These are phyloP conservation scores for Starmerella riodocensis DNA, from an alignment of 805 yeast species.

Conservation along the genomic window DNA sequence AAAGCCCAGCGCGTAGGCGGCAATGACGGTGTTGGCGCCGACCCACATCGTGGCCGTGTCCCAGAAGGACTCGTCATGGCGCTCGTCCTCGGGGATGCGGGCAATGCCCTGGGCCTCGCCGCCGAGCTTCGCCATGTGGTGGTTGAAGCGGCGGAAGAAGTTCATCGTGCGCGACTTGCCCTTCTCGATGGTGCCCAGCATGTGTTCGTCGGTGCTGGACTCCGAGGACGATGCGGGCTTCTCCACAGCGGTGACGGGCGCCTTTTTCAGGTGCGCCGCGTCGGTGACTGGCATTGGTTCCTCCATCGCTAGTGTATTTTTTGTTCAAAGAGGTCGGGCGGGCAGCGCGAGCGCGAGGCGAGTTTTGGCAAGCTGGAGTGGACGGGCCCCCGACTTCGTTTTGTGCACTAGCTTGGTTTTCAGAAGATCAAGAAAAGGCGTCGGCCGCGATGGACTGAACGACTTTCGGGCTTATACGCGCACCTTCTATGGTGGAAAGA, in stretches of 20 bases:
- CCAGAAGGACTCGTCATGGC: slow-evolving; percentile 50
- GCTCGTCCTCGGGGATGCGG: slow-evolving; percentile 64
- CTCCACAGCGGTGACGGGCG: not conserved
- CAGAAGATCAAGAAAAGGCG: too few relatives aligned
- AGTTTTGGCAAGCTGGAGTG: too few relatives aligned
- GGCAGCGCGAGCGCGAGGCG: too few relatives aligned
- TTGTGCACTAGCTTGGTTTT: too few relatives aligned
- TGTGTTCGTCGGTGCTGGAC: slow-evolving; percentile 10
- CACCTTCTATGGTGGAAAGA: too few relatives aligned
- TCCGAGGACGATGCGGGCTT: slow-evolving; percentile 6
- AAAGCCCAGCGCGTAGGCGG: slow-evolving; percentile 69
- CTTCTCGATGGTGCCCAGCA: slow-evolving; percentile 5
- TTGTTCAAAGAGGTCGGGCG: too few relatives aligned
- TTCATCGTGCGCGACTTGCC: slow-evolving; percentile 10
- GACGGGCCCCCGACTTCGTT: too few relatives aligned
- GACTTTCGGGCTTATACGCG: too few relatives aligned
- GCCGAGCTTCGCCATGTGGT: slow-evolving; percentile 18
- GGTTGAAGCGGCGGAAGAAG: slow-evolving; percentile 15
- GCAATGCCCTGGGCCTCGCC: slow-evolving; percentile 68
- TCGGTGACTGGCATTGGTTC: too few relatives aligned
- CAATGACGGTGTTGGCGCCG: slow-evolving; percentile 77
- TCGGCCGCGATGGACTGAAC: too few relatives aligned
- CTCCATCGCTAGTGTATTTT: too few relatives aligned
- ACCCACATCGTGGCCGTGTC: slow-evolving; percentile 82
- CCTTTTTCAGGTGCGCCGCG: too few relatives aligned